Conservation (phyloP, 441 rosid genomes). For the Erysimum pusillum region DNA sequence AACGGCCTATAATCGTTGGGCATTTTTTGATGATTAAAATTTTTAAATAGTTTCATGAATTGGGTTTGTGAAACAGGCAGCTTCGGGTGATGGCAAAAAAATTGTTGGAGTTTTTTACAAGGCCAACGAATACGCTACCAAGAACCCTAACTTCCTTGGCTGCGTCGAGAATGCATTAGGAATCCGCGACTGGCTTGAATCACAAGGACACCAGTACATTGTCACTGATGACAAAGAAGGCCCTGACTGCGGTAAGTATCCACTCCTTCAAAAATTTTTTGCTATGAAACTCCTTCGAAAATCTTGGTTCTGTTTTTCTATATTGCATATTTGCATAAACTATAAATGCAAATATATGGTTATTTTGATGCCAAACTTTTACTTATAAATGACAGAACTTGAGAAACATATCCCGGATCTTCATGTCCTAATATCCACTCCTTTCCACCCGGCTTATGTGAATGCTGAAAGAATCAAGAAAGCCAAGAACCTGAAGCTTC, state of each 20-base stretch:
- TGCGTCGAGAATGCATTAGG: constrained; percentile 83
- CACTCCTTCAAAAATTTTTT: too few relatives aligned
- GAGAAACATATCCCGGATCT: constrained; percentile 93
- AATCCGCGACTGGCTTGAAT: constrained; percentile 80
- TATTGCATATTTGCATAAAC: background rate
- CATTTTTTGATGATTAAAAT: background rate
- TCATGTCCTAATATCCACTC: constrained; percentile 87
- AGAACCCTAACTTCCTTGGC: constrained; percentile 86
- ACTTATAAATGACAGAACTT: constrained; percentile 61
- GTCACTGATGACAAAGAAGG: constrained; percentile 98
- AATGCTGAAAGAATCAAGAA: constrained; percentile 89
- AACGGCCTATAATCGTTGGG: background rate
- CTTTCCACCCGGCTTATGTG: constrained; percentile 96
- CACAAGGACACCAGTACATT: constrained; percentile 85
- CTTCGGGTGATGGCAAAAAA: constrained; percentile 79
- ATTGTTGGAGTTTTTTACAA: constrained; percentile 97
- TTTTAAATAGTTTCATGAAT: background rate
- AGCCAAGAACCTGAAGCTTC: constrained; percentile 89
- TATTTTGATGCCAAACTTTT: background rate
- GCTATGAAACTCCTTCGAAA: too few relatives aligned
- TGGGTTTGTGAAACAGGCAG: constrained; percentile 57
- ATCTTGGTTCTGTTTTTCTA: background rate
- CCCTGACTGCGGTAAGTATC: constrained; percentile 66
- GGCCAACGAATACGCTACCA: constrained; percentile 79
- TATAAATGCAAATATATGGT: background rate